These are phyloP conservation scores for Aspergillus sp. DNA, from an alignment of 2,329 filamentous ascomycete genomes.

Conservation along the genomic window DNA sequence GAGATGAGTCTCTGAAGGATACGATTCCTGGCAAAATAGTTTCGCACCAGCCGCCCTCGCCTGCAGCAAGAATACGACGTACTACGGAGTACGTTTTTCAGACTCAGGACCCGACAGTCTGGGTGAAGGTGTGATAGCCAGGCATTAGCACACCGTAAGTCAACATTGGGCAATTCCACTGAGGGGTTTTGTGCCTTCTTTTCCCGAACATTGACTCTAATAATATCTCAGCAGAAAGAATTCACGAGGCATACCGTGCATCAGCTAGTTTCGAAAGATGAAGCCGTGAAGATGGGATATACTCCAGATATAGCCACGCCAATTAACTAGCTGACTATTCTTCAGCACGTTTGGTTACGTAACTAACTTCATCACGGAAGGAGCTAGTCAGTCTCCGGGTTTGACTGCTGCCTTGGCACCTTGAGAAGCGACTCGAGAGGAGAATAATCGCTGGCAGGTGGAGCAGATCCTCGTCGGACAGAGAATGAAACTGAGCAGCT, in stretches of 20 bases:
- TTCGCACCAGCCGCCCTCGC: conserved; percentile 14
- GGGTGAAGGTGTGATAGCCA: conserved; percentile 25
- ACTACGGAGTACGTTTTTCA: background rate
- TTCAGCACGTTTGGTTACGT: conserved; percentile 1
- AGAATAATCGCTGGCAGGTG: background rate
- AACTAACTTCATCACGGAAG: conserved; percentile 6
- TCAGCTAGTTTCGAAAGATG: background rate
- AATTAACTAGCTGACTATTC: background rate
- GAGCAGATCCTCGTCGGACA: background rate
- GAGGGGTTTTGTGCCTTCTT: conserved; percentile 13
- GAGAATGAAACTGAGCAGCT: background rate
- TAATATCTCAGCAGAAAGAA: background rate
- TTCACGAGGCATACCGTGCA: background rate
- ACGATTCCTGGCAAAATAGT: conserved; percentile 12
- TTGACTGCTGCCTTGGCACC: conserved; percentile 6
- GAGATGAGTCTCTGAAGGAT: conserved; percentile 8
- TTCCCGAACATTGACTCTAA: background rate
- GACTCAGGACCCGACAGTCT: conserved; percentile 25
- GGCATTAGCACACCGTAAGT: conserved; percentile 22
- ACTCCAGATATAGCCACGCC: too few species aligned
- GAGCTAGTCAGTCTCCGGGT: background rate
- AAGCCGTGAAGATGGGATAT: background rate
- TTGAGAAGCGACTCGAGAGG: background rate
- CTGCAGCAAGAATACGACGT: conserved; percentile 16
- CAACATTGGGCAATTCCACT: conserved; percentile 15